These are phyloP conservation scores for Evernia prunastri DNA, from an alignment of 495 filamentous ascomycete genomes.

Conservation along the genomic window DNA sequence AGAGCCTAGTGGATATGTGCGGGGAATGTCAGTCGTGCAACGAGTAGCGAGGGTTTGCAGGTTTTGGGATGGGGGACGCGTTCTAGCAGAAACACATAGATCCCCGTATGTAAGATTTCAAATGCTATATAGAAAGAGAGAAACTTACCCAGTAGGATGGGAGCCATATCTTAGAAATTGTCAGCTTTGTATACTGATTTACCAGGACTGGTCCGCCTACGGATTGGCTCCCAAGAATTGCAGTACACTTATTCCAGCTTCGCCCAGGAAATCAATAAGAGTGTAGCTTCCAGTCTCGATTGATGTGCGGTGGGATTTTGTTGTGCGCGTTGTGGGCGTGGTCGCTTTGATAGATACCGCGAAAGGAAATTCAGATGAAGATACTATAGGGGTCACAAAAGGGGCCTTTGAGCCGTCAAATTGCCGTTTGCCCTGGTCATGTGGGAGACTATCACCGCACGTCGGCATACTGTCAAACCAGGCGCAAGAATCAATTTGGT, in stretches of 20 bases:
- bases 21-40: neutral
- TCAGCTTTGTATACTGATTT: neutral
- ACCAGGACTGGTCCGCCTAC: neutral
- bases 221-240: neutral
- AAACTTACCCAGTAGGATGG: neutral
- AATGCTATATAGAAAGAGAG: neutral
- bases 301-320: neutral
- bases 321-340: neutral
- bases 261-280: neutral
- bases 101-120: no score
- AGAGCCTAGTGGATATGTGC: slow-evolving; percentile 10
- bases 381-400: neutral
- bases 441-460: neutral
- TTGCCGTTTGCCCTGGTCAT: neutral
- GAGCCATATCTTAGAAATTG: neutral
- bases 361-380: neutral
- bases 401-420: neutral
- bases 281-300: neutral
- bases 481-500: neutral
- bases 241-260: neutral
- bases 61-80: no score
- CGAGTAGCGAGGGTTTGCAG: neutral
- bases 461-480: neutral
- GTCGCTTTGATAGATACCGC: neutral
- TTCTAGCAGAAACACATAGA: no score